phyloP scores from a whole-genome alignment of 2,329 filamentous ascomycete genomes.

The Colletotrichum australisinense region DNA sequence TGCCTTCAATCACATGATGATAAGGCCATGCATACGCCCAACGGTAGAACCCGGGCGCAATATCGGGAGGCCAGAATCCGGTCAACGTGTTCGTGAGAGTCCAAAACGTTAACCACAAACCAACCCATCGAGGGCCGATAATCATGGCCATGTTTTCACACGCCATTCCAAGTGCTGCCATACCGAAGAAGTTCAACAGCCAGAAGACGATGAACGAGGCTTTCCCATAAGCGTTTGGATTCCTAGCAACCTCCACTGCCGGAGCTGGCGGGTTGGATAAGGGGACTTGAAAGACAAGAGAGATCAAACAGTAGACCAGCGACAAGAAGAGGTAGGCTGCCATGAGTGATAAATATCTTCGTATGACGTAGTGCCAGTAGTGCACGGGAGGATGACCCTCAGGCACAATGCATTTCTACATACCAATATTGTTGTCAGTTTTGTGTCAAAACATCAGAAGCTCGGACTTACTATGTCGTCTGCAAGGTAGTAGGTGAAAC shows the following conservation, averaged over 20 bases:
- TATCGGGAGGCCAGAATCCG: slow-evolving; percentile 22
- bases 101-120: slow-evolving; percentile 24
- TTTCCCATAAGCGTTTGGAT: slow-evolving; percentile 16
- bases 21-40: slow-evolving; percentile 30
- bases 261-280: slow-evolving; percentile 21
- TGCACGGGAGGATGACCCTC: slow-evolving; percentile 25
- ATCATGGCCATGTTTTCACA: slow-evolving; percentile 31
- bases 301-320: slow-evolving; percentile 14
- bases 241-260: slow-evolving; percentile 2
- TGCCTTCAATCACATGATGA: slow-evolving; percentile 24
- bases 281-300: slow-evolving; percentile 21
- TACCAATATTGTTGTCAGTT: neutral
- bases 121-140: slow-evolving; percentile 21
- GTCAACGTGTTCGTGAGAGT: slow-evolving; percentile 21
- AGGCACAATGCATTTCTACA: slow-evolving; percentile 23
- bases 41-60: slow-evolving; percentile 21
- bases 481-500: slow-evolving; percentile 25
- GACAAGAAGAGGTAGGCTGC: slow-evolving; percentile 20
- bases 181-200: slow-evolving; percentile 24
- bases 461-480: slow-evolving; percentile 8
- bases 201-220: slow-evolving; percentile 22
- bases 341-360: slow-evolving; percentile 16
- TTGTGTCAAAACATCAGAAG: neutral
- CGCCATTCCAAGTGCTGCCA: slow-evolving; percentile 23
- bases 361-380: slow-evolving; percentile 29